Conservation (phyloP, 2,329 filamentous ascomycete genomes). For the Talaromyces rugulosus region DNA sequence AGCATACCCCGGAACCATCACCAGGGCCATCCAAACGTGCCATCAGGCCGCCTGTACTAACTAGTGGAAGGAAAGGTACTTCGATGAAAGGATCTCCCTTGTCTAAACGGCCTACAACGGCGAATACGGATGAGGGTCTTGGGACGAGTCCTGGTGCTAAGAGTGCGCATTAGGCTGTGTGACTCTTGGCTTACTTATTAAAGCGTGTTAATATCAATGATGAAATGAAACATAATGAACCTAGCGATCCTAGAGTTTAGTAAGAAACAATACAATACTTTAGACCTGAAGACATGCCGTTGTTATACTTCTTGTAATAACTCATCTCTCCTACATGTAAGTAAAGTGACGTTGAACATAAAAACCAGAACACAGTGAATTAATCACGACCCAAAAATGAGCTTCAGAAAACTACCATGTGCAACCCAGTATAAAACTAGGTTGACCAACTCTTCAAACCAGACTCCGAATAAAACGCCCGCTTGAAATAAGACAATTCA, state of each 20-base stretch:
- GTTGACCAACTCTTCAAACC: neutral
- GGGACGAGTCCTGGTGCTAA: conserved; percentile 23
- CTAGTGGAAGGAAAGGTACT: conserved; percentile 7
- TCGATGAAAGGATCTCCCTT: conserved; percentile 30
- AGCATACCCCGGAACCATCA: conserved; percentile 28
- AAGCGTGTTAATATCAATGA: neutral
- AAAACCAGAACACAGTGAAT: neutral
- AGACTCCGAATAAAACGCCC: neutral
- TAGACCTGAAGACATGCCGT: neutral
- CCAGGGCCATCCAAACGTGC: conserved; percentile 6
- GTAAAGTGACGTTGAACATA: neutral
- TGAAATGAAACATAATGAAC: neutral
- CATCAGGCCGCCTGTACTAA: neutral
- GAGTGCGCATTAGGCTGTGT: neutral
- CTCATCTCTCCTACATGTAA: neutral
- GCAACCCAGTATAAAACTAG: neutral
- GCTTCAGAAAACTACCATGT: neutral
- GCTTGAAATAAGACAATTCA: neutral
- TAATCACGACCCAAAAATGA: neutral
- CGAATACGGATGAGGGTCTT: conserved; percentile 26
- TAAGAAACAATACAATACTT: neutral
- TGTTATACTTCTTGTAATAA: neutral
- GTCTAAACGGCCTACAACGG: conserved; percentile 25
- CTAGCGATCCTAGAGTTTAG: neutral
- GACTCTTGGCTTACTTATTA: neutral